A percentile compares a stretch with the other conserved stretches of the same genome.
phyloP scores from a whole-genome alignment of 129 eudicot species.

The Saussurea involucrata region DNA sequence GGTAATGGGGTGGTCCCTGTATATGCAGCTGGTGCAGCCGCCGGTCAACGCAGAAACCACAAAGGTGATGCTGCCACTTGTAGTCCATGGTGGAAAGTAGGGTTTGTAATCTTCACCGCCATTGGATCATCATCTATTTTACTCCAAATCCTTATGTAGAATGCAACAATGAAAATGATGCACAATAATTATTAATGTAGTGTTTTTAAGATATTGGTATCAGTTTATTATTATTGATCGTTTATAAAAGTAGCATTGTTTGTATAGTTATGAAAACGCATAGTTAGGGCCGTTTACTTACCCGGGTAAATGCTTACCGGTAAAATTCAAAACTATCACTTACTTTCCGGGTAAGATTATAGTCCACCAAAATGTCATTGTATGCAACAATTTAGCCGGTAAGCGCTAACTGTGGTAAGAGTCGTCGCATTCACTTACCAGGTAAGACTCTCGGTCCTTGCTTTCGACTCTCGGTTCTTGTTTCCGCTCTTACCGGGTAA shows the following conservation, averaged over 20 bases:
- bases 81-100: not conserved
- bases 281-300: too few species aligned
- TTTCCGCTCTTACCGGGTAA: too few species aligned
- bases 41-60: slow-evolving; percentile 21
- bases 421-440: too few species aligned
- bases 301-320: too few species aligned
- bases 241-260: not conserved
- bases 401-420: too few species aligned
- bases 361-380: too few species aligned
- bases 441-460: too few species aligned
- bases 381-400: too few species aligned
- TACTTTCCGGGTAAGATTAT: too few species aligned
- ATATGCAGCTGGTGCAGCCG: slow-evolving; percentile 41
- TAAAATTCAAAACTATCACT: too few species aligned
- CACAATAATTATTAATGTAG: not conserved
- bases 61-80: slow-evolving; percentile 14
- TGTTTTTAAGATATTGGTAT: not conserved
- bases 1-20: slow-evolving; percentile 23
- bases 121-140: slow-evolving; percentile 18
- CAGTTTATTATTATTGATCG: not conserved
- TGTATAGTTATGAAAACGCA: slow-evolving; percentile 9
- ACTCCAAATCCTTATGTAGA: slow-evolving; percentile 3
- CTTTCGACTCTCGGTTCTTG: too few species aligned
- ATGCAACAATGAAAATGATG: not conserved
- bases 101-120: not conserved